Percentiles rank a stretch among this genome's conserved stretches.
Conservation (phyloP, 441 rosid species). For the Brassica hybrid region DNA sequence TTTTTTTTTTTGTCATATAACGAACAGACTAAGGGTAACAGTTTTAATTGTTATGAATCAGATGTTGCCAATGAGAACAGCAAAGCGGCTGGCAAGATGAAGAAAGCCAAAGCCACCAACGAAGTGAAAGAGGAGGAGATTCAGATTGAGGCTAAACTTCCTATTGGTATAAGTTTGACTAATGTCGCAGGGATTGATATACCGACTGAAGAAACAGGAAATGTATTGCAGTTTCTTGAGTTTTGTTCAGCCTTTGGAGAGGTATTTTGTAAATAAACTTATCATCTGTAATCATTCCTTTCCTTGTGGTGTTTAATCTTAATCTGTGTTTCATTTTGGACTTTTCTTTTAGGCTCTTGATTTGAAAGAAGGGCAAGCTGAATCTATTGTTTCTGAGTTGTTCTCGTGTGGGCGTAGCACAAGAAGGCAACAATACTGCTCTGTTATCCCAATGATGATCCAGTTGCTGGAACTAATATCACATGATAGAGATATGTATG, state of each 20-base stretch:
- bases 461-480: slow-evolving; percentile 59
- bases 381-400: slow-evolving; percentile 67
- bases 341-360: slow-evolving; percentile 56
- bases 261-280: slow-evolving; percentile 40
- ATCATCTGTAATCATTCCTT: slow-evolving; percentile 7
- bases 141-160: slow-evolving; percentile 49
- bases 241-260: slow-evolving; percentile 75
- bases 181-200: slow-evolving; percentile 58
- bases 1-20: not conserved
- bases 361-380: slow-evolving; percentile 75
- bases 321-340: not conserved
- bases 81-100: slow-evolving; percentile 38
- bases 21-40: not conserved
- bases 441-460: slow-evolving; percentile 57
- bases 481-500: slow-evolving; percentile 61
- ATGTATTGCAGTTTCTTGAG: slow-evolving; percentile 67
- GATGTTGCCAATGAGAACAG: slow-evolving; percentile 17
- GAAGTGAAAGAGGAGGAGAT: slow-evolving; percentile 41
- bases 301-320: not conserved
- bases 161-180: slow-evolving; percentile 50
- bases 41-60: not conserved
- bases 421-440: slow-evolving; percentile 45
- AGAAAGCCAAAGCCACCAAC: slow-evolving; percentile 16
- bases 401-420: slow-evolving; percentile 43
- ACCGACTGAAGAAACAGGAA: slow-evolving; percentile 55